Evolutionary conservation across 2,329 filamentous ascomycete species (phyloP).

Genomic region (Aspergillus ustus): DNA sequence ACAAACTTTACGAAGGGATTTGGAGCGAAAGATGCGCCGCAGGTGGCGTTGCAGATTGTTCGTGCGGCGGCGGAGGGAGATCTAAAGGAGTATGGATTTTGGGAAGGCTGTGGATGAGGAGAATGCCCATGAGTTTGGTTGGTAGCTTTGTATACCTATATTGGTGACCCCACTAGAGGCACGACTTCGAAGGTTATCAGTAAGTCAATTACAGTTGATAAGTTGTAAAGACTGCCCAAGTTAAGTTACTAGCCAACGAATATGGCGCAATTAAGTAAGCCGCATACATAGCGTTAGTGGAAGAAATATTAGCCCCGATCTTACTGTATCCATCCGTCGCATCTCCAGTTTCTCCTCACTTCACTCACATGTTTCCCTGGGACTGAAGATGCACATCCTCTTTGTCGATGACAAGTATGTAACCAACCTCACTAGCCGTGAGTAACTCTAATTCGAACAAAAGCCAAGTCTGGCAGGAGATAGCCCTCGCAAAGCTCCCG

Average conservation of each 20-base stretch:
- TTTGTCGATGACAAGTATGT: constrained; percentile 12
- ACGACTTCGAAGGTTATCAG: too few relatives aligned
- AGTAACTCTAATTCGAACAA: too few relatives aligned
- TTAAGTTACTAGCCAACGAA: too few relatives aligned
- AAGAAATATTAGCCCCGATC: background rate
- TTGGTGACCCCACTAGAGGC: background rate
- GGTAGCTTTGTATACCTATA: background rate
- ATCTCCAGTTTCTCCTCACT: background rate
- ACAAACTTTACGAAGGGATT: background rate
- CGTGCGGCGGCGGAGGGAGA: too few relatives aligned
- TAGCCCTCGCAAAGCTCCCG: background rate
- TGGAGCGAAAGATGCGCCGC: background rate
- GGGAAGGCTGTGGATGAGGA: background rate
- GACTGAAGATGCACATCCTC: constrained; percentile 14
- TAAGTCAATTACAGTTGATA: too few relatives aligned
- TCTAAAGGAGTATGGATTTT: background rate
- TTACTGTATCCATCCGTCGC: background rate
- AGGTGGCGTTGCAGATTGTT: too few relatives aligned
- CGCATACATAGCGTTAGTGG: background rate
- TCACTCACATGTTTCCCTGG: background rate
- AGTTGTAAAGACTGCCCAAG: too few relatives aligned
- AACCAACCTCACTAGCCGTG: background rate
- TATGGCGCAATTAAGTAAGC: background rate
- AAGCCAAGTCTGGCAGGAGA: constrained; percentile 3
- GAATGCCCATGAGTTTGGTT: background rate